These are phyloP conservation scores for Agarophyton chilense DNA, from an alignment of 23 red algal species.

Conservation along the genomic window DNA sequence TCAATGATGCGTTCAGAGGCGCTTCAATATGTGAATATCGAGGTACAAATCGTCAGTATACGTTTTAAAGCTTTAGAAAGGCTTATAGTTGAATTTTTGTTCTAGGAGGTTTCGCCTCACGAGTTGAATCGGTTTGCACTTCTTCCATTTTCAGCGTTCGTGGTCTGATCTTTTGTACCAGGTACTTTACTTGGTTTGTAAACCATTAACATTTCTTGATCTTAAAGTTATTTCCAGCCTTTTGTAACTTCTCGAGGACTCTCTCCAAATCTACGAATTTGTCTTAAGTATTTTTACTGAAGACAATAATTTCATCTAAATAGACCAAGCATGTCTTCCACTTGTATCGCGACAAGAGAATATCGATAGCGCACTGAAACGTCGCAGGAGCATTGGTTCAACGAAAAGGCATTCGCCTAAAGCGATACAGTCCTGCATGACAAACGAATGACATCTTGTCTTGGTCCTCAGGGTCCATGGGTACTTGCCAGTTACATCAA, in stretches of 20 bases:
- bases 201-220: constrained; percentile 24
- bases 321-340: background rate
- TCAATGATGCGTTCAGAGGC: background rate
- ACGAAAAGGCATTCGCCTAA: constrained; percentile 15
- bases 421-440: background rate
- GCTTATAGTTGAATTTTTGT: background rate
- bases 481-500: constrained; percentile 36
- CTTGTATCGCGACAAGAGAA: constrained; percentile 9
- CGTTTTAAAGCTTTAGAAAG: background rate
- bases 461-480: background rate
- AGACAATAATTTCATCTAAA: constrained; percentile 8
- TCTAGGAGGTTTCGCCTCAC: background rate
- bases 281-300: background rate
- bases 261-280: background rate
- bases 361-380: constrained; percentile 37
- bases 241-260: background rate
- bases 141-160: constrained; percentile 21
- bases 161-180: constrained; percentile 4
- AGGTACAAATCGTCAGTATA: background rate
- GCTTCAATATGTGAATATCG: background rate
- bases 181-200: constrained; percentile 10
- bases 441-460: constrained; percentile 10
- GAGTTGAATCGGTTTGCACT: background rate
- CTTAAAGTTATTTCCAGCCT: background rate
- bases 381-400: constrained; percentile 21